Conservation (phyloP, 805 yeast genomes). For the Kuraishia molischiana region DNA sequence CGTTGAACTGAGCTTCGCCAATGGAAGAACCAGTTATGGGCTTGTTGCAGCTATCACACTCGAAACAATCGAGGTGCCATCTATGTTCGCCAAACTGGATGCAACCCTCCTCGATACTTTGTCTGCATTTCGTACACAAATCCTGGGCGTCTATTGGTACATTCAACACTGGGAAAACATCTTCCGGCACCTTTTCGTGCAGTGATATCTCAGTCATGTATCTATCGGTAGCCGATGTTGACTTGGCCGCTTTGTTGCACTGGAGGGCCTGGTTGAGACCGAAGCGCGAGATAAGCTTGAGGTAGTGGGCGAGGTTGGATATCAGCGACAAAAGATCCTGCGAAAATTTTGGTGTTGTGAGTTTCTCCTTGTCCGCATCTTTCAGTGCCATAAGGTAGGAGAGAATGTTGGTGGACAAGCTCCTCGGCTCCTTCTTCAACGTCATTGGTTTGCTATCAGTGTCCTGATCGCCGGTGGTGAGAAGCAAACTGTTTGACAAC, state of each 20-base stretch:
- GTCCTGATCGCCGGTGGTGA: neutral
- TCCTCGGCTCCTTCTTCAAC: conserved; percentile 62
- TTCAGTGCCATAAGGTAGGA: conserved; percentile 77
- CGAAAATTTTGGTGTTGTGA: conserved; percentile 29
- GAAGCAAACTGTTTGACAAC: conserved; percentile 10
- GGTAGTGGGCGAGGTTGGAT: conserved; percentile 86
- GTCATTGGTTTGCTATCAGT: conserved; percentile 6
- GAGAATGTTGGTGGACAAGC: conserved; percentile 83
- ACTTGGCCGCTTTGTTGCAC: conserved; percentile 44
- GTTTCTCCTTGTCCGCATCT: conserved; percentile 32
- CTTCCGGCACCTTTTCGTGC: conserved; percentile 30
- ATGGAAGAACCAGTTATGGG: conserved; percentile 26
- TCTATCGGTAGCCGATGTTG: conserved; percentile 51
- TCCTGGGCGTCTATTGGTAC: conserved; percentile 62
- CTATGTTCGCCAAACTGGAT: conserved; percentile 47
- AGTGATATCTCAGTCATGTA: conserved; percentile 46
- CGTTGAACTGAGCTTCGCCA: conserved; percentile 36
- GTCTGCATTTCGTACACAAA: conserved; percentile 59
- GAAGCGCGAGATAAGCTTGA: conserved; percentile 73
- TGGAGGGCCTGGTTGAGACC: conserved; percentile 74
- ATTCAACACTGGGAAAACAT: conserved; percentile 29
- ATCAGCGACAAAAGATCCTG: conserved; percentile 71
- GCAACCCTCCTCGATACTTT: conserved; percentile 82
- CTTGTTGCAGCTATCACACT: conserved; percentile 51
- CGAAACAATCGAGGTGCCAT: conserved; percentile 78